Evolutionary conservation across 192 early-diverging fungal genomes (phyloP).

Genomic region (Linnemannia exigua): DNA sequence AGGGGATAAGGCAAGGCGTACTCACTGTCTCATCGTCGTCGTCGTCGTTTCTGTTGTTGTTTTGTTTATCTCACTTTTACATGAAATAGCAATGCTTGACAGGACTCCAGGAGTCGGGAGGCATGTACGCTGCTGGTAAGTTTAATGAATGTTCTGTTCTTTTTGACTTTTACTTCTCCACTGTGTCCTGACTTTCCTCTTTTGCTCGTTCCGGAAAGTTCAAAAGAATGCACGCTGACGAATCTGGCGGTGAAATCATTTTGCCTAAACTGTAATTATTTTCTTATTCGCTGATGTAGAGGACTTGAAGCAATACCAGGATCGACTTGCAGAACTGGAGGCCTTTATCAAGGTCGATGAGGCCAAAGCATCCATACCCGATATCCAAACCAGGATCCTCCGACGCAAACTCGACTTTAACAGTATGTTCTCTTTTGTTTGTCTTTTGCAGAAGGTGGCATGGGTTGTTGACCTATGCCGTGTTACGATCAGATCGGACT

Average conservation of each 20-base stretch:
- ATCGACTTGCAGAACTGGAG: constrained; percentile 70
- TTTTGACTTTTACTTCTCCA: neutral
- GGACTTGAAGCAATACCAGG: constrained; percentile 72
- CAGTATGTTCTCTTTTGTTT: constrained; percentile 19
- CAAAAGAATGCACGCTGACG: constrained; percentile 1
- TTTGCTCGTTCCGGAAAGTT: constrained; percentile 8
- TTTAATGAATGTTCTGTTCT: neutral
- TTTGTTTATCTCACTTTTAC: neutral
- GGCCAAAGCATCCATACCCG: constrained; percentile 49
- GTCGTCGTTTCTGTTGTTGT: neutral
- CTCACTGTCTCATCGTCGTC: too few relatives aligned
- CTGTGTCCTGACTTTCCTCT: neutral
- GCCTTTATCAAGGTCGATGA: constrained; percentile 68
- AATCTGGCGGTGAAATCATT: neutral
- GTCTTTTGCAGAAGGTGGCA: constrained; percentile 27
- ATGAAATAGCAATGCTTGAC: constrained; percentile 44
- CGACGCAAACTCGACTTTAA: constrained; percentile 59
- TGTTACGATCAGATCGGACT: neutral
- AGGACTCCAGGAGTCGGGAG: constrained; percentile 43
- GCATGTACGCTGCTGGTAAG: constrained; percentile 47
- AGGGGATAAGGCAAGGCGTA: neutral
- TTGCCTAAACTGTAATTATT: constrained; percentile 8
- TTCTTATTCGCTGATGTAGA: constrained; percentile 40
- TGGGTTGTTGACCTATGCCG: neutral
- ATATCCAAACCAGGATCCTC: constrained; percentile 60